phyloP scores from a whole-genome alignment of 2,329 filamentous ascomycete species.

The Sordariomycetes sp. region DNA sequence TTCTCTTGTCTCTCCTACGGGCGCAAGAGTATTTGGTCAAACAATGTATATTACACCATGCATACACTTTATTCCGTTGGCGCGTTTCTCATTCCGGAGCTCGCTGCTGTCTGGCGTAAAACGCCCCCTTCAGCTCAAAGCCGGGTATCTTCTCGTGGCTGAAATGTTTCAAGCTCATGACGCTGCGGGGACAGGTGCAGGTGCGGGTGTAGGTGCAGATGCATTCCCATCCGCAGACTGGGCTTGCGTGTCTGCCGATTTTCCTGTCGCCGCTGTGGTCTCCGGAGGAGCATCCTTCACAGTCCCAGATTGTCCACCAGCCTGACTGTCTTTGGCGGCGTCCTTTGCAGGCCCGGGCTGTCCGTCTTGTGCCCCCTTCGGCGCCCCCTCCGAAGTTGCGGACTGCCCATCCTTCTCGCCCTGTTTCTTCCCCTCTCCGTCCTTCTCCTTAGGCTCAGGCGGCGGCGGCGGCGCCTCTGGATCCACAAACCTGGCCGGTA shows the following conservation, averaged over 20 bases:
- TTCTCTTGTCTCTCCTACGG: too few relatives aligned
- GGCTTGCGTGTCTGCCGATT: constrained; percentile 8
- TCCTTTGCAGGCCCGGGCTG: not conserved
- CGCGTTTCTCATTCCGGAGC: not conserved
- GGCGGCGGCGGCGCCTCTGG: constrained; percentile 15
- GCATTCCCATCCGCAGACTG: not conserved
- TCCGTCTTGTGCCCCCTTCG: not conserved
- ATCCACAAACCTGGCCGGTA: constrained; percentile 64
- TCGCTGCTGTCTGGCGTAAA: not conserved
- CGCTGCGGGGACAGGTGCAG: not conserved
- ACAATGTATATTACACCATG: not conserved
- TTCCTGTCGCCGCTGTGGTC: not conserved
- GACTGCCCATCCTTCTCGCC: not conserved
- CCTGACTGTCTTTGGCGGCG: not conserved
- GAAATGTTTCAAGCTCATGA: not conserved
- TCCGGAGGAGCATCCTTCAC: too few relatives aligned
- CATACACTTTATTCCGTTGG: not conserved
- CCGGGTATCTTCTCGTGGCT: not conserved
- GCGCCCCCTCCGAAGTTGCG: not conserved
- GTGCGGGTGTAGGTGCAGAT: not conserved
- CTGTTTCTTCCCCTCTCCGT: not conserved
- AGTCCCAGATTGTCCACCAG: not conserved
- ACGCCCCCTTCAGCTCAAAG: not conserved
- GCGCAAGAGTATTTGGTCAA: too few relatives aligned
- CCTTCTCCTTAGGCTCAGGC: not conserved